Evolutionary conservation across 768 basidiomycete genomes (phyloP).

Genomic region (Boletellus ananiceps): DNA sequence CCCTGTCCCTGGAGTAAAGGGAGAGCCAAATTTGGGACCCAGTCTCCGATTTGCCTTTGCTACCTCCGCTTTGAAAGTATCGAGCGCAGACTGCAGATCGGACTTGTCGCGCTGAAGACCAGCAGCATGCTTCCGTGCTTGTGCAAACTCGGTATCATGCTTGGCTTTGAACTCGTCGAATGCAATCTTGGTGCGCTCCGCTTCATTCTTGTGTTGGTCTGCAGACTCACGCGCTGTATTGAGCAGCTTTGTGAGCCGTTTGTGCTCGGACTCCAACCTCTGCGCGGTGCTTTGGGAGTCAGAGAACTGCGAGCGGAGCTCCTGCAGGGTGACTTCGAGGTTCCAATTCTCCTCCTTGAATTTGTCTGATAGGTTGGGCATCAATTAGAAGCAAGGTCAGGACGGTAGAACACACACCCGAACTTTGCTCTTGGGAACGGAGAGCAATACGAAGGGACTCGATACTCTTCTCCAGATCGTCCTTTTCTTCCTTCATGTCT

Average conservation of each 20-base stretch:
- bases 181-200: slow-evolving; percentile 59
- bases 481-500: slow-evolving; percentile 89
- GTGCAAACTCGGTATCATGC: slow-evolving; percentile 93
- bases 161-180: slow-evolving; percentile 78
- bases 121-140: slow-evolving; percentile 82
- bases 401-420: slow-evolving; percentile 47
- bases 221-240: slow-evolving; percentile 65
- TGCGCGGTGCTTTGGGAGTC: slow-evolving; percentile 61
- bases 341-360: slow-evolving; percentile 99
- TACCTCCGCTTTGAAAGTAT: slow-evolving; percentile 68
- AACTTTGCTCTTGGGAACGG: slow-evolving; percentile 74
- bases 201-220: slow-evolving; percentile 85
- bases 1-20: slow-evolving; percentile 61
- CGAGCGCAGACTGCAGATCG: slow-evolving; percentile 80
- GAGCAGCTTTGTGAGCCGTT: slow-evolving; percentile 73
- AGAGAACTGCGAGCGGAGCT: slow-evolving; percentile 65
- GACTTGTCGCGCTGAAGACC: slow-evolving; percentile 88
- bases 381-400: slow-evolving; percentile 1
- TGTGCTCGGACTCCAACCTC: slow-evolving; percentile 78
- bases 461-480: slow-evolving; percentile 75
- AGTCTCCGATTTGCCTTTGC: slow-evolving; percentile 58
- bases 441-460: slow-evolving; percentile 72
- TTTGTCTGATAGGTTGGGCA: slow-evolving; percentile 52
- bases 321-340: slow-evolving; percentile 89
- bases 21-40: slow-evolving; percentile 61